These are phyloP conservation scores for Yamadazyma nakazawae DNA, from an alignment of 805 yeast genomes.

Conservation along the genomic window DNA sequence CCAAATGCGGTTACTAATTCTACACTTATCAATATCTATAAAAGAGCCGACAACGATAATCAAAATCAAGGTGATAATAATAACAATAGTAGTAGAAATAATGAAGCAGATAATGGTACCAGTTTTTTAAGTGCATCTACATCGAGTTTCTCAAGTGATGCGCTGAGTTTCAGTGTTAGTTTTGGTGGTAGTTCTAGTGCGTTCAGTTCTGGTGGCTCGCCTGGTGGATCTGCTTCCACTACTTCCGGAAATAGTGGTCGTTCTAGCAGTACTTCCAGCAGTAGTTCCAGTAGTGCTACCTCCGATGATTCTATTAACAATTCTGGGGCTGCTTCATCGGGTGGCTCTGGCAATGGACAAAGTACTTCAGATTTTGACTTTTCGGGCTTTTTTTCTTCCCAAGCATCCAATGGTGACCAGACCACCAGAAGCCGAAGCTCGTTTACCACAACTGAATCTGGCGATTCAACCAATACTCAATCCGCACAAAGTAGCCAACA, in stretches of 20 bases:
- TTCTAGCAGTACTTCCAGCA: background rate
- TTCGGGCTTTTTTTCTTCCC: background rate
- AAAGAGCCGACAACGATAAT: slow-evolving; percentile 1
- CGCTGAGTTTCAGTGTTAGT: background rate
- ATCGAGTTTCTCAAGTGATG: background rate
- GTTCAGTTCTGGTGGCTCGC: background rate
- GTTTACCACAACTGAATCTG: background rate
- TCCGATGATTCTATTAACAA: no score
- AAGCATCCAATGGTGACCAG: background rate
- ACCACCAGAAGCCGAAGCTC: background rate
- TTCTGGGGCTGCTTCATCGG: background rate
- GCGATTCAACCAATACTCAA: background rate
- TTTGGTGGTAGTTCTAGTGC: background rate
- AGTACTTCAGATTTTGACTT: background rate
- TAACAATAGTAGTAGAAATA: background rate
- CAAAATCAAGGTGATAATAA: background rate
- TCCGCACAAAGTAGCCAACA: background rate
- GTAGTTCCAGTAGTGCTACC: background rate
- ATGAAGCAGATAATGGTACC: background rate
- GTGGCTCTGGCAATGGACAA: background rate
- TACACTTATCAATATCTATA: background rate
- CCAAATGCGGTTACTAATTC: background rate
- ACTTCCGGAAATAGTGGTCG: background rate
- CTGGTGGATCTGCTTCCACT: background rate
- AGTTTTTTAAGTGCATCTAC: background rate